These are phyloP conservation scores for Blastobotrys terrestris DNA, from an alignment of 805 yeast genomes.

Conservation along the genomic window DNA sequence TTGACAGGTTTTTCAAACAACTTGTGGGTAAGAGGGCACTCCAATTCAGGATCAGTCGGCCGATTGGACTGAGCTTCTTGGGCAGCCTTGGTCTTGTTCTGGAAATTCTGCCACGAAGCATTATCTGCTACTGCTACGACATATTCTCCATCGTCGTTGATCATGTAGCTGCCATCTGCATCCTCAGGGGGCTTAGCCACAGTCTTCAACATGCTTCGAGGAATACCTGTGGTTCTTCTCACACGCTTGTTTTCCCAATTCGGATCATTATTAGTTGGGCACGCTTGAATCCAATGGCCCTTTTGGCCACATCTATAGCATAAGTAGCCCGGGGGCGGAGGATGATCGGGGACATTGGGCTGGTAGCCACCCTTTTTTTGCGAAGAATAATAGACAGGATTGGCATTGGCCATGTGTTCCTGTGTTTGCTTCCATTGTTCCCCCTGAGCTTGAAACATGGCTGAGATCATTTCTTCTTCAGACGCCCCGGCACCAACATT, in stretches of 20 bases:
- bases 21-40: conserved; percentile 65
- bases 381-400: conserved; percentile 52
- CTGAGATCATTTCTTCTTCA: conserved; percentile 83
- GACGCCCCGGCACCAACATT: conserved; percentile 39
- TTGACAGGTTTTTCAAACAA: conserved; percentile 65
- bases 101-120: conserved; percentile 83
- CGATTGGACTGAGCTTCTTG: conserved; percentile 28
- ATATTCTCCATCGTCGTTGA: conserved; percentile 91
- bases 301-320: conserved; percentile 95
- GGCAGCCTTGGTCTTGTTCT: conserved; percentile 49
- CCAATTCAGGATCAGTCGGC: conserved; percentile 53
- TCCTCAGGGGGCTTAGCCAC: conserved; percentile 75
- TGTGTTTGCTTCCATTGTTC: conserved; percentile 95
- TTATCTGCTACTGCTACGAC: conserved; percentile 95
- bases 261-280: conserved; percentile 92
- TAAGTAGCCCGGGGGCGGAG: conserved; percentile 92
- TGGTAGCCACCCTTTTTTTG: conserved; percentile 30
- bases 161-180: conserved; percentile 54
- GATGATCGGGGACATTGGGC: conserved; percentile 47
- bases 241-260: conserved; percentile 89
- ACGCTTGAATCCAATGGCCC: conserved; percentile 92
- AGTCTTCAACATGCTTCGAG: conserved; percentile 82
- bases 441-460: conserved; percentile 89
- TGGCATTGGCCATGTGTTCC: conserved; percentile 79
- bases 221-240: conserved; percentile 94